These are phyloP conservation scores for Lanzia echinophila DNA, from an alignment of 2,329 filamentous ascomycete genomes.

Conservation along the genomic window DNA sequence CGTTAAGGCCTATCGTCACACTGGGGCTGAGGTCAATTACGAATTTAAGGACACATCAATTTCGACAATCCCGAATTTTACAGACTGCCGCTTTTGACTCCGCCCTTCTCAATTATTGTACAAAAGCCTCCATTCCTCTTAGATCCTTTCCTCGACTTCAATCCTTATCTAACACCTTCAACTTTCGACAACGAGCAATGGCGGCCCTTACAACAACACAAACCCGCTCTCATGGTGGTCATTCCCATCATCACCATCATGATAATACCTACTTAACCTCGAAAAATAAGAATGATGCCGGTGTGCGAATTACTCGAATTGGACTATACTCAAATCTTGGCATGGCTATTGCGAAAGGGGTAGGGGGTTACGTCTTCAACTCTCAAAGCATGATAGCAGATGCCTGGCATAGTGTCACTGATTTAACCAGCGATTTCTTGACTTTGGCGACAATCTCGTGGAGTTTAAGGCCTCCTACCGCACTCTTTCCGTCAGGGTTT, in stretches of 20 bases:
- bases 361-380: conserved; percentile 90
- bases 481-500: conserved; percentile 82
- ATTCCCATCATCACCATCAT: conserved; percentile 69
- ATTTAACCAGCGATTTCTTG: conserved; percentile 89
- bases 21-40: conserved; percentile 22
- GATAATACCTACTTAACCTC: conserved; percentile 80
- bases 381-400: conserved; percentile 91
- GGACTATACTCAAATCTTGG: conserved; percentile 82
- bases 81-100: conserved; percentile 25
- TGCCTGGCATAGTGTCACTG: conserved; percentile 90
- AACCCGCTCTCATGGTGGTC: conserved; percentile 40
- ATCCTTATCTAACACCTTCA: conserved; percentile 19
- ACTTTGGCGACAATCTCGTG: conserved; percentile 92
- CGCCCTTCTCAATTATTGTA: conserved; percentile 15
- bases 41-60: conserved; percentile 29
- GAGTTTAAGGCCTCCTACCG: conserved; percentile 78
- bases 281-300: conserved; percentile 81
- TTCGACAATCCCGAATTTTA: conserved; percentile 24
- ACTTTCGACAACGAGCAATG: conserved; percentile 24
- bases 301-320: conserved; percentile 87
- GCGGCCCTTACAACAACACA: conserved; percentile 28
- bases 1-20: conserved; percentile 24
- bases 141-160: conserved; percentile 23
- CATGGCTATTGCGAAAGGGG: conserved; percentile 90
- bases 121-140: conserved; percentile 14